phyloP scores from a whole-genome alignment of 352 stramenopile genomes.

The Phytophthora kernoviae region DNA sequence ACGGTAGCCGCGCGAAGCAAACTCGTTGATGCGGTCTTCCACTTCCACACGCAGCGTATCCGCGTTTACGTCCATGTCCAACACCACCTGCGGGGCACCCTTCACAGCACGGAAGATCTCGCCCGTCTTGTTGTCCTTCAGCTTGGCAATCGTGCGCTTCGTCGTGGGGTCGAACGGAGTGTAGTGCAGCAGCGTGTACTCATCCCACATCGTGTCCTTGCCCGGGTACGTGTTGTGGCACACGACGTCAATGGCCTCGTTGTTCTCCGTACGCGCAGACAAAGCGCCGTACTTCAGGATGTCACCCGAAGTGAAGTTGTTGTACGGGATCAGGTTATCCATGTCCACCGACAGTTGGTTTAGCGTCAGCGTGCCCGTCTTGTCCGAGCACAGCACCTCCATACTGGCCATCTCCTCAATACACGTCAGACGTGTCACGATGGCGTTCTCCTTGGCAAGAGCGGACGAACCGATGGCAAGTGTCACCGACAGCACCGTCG shows the following conservation, averaged over 20 bases:
- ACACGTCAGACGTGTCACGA: conserved; percentile 91
- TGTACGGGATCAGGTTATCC: conserved; percentile 83
- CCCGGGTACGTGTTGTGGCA: conserved; percentile 82
- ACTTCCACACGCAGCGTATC: conserved; percentile 64
- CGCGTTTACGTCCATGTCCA: conserved; percentile 80
- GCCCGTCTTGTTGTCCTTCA: conserved; percentile 81
- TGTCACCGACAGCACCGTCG: conserved; percentile 92
- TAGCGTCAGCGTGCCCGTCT: conserved; percentile 94
- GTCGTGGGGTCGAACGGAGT: conserved; percentile 84
- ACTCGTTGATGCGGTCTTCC: conserved; percentile 85
- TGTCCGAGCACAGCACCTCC: conserved; percentile 95
- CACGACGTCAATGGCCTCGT: conserved; percentile 76
- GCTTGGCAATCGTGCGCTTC: conserved; percentile 92
- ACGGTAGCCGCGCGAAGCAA: conserved; percentile 73
- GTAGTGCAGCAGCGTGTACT: conserved; percentile 82
- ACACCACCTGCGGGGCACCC: conserved; percentile 92
- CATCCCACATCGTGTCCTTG: conserved; percentile 80
- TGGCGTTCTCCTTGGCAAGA: conserved; percentile 90
- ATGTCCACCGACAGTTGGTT: conserved; percentile 96
- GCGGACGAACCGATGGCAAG: conserved; percentile 91
- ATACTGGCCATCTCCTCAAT: conserved; percentile 94
- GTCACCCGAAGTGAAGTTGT: conserved; percentile 58
- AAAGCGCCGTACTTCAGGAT: conserved; percentile 70
- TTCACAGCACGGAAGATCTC: conserved; percentile 92
- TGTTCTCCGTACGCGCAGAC: conserved; percentile 73